A percentile compares a stretch with the other conserved stretches of the same genome.
Evolutionary conservation across 306 rosid genomes (phyloP).

Genomic region (Cicer cuneatum): DNA sequence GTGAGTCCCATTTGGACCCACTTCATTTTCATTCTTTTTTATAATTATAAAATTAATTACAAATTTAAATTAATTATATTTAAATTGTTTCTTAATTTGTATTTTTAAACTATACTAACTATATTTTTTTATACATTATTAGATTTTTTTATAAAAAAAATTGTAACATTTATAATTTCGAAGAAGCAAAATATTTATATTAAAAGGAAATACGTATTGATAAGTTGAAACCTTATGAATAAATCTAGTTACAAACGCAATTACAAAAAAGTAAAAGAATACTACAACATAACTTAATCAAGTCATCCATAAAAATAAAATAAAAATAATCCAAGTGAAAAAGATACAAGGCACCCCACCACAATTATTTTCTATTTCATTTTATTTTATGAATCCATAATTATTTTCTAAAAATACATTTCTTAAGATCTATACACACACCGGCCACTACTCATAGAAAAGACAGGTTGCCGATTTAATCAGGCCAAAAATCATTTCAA

Average conservation of each 20-base stretch:
- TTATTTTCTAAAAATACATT: too few relatives aligned
- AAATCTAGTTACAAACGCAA: neutral
- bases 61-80: neutral
- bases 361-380: neutral
- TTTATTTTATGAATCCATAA: too few relatives aligned
- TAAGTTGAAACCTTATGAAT: too few relatives aligned
- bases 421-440: too few relatives aligned
- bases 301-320: too few relatives aligned
- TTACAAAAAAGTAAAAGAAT: neutral
- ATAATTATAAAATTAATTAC: neutral
- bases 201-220: neutral
- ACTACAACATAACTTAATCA: neutral
- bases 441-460: too few relatives aligned
- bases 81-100: neutral
- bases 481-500: too few relatives aligned
- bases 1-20: neutral
- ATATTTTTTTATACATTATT: neutral
- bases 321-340: neutral
- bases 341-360: neutral
- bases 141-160: neutral
- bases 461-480: too few relatives aligned
- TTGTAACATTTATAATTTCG: neutral
- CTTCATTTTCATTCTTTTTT: slow-evolving; percentile 17
- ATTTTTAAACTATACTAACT: too few relatives aligned
- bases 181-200: neutral